Evolutionary conservation across 2,329 filamentous ascomycete genomes (phyloP), one percentile per base, ranked within the genome.

Genomic region (Sclerotinia minor): DNA sequence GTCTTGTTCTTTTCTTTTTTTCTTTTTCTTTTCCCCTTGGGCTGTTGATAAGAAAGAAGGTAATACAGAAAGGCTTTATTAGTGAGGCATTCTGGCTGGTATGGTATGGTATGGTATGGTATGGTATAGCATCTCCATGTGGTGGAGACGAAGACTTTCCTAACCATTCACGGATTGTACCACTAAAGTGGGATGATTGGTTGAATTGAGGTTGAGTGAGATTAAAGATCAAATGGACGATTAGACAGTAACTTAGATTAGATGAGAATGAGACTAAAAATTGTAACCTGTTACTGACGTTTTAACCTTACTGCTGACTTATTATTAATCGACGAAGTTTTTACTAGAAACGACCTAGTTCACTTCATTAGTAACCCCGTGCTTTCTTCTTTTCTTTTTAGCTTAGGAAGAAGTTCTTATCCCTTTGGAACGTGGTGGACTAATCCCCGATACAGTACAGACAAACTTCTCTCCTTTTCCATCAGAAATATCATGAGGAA

Each of bases 11-110:
- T 60, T 60, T 35, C 5, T 35, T 7, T 35, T 35, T 35, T 11
- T 11, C 35, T 38, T 38, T 11, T 38, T 38, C 38, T 38, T 38
- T 38, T 38, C 13, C 11, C 15, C 9, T 53, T 60, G 45, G 55
- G 44, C n/a, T 35, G 57, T 32, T 61, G 55, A 63, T 63, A 52
- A 50, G 65, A 11, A 24, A 26, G 29, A 38, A 17, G 57, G 57
- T 35, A 26, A 29, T n/a, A 57, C 41, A 41, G 15, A 38, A 57
- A 47, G 17, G 13, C 26, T 41, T 57, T 50, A 57, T 57, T 50
- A 57, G 38, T 57, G 52, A 57, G 57, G 52, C n/a, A 57, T 59
- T 45, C 35, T 35, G 35, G 35, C 35, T 35, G 35, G 35, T 35
- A 9, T 35, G 35, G 35, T 29, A 59, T 35, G 38, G 38, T 21